These are phyloP conservation scores for Chlorella sp. DNA, from an alignment of 139 green algal genomes.

Conservation along the genomic window DNA sequence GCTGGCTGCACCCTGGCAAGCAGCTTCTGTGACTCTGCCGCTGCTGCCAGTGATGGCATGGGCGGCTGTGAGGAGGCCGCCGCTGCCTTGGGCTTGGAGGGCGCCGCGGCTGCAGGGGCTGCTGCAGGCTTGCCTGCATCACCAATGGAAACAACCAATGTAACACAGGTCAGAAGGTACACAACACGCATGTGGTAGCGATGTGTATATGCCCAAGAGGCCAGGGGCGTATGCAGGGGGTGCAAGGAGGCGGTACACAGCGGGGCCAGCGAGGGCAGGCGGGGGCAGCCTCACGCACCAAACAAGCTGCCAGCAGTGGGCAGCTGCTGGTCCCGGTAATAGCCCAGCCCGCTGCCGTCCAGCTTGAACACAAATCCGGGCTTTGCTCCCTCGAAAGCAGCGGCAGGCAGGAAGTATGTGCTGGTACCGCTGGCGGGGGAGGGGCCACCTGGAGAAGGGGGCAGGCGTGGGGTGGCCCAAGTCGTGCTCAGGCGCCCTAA, in stretches of 20 bases:
- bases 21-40: constrained; percentile 24
- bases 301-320: constrained; percentile 32
- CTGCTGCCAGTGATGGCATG: constrained; percentile 23
- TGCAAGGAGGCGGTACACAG: too few species aligned
- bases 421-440: background rate
- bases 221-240: background rate
- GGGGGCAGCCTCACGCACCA: background rate
- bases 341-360: constrained; percentile 67
- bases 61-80: constrained; percentile 15
- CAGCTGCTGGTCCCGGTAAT: constrained; percentile 60
- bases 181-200: background rate
- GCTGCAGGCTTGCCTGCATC: constrained; percentile 21
- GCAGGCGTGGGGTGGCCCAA: background rate
- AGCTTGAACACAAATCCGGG: constrained; percentile 64
- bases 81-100: background rate
- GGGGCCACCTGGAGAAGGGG: background rate
- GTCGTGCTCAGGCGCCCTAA: background rate
- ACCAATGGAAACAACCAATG: background rate
- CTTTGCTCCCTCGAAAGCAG: constrained; percentile 54
- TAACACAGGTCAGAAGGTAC: background rate
- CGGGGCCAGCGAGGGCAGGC: background rate
- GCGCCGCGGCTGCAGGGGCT: background rate
- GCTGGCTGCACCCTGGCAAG: constrained; percentile 15
- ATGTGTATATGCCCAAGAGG: background rate
- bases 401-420: constrained; percentile 37